Percentiles rank a stretch among this genome's conserved stretches.
These are phyloP conservation scores for Sparassis latifolia DNA, from an alignment of 1,284 basidiomycete genomes.

Conservation along the genomic window DNA sequence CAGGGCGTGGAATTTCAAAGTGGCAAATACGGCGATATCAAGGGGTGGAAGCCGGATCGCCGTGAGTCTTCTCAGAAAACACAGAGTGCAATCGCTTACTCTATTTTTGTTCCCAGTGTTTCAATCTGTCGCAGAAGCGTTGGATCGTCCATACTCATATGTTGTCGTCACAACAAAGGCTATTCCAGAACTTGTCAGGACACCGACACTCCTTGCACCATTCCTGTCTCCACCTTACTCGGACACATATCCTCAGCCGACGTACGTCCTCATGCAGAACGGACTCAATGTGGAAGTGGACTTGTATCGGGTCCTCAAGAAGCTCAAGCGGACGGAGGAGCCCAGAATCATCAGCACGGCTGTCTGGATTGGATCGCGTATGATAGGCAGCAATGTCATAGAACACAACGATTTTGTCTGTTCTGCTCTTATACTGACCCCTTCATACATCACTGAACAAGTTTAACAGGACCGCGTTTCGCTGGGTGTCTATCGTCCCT, in stretches of 20 bases:
- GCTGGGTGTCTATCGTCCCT: constrained; percentile 48
- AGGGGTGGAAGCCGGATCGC: constrained; percentile 57
- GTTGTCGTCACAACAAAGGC: constrained; percentile 71
- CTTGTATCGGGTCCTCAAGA: constrained; percentile 47
- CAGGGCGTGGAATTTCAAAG: constrained; percentile 53
- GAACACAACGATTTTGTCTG: constrained; percentile 48
- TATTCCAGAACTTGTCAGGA: constrained; percentile 61
- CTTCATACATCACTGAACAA: not conserved
- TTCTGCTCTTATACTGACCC: constrained; percentile 2
- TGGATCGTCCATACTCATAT: constrained; percentile 56
- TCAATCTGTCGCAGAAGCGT: constrained; percentile 49
- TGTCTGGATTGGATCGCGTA: constrained; percentile 48
- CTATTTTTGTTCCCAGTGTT: constrained; percentile 36
- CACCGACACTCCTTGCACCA: constrained; percentile 51
- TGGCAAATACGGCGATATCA: constrained; percentile 50
- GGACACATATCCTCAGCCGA: constrained; percentile 42
- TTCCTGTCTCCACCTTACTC: constrained; percentile 47
- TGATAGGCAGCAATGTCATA: constrained; percentile 40
- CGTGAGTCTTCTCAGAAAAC: constrained; percentile 31
- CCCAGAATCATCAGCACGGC: constrained; percentile 51
- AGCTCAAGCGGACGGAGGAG: constrained; percentile 28
- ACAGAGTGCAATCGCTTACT: too few species aligned
- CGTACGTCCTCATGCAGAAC: constrained; percentile 71
- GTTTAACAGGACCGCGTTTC: constrained; percentile 39
- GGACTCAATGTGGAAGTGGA: constrained; percentile 72